Percentiles rank a stretch among this genome's conserved stretches.
Evolutionary conservation across 2,329 filamentous ascomycete genomes (phyloP).

Genomic region (Knufia petricola): DNA sequence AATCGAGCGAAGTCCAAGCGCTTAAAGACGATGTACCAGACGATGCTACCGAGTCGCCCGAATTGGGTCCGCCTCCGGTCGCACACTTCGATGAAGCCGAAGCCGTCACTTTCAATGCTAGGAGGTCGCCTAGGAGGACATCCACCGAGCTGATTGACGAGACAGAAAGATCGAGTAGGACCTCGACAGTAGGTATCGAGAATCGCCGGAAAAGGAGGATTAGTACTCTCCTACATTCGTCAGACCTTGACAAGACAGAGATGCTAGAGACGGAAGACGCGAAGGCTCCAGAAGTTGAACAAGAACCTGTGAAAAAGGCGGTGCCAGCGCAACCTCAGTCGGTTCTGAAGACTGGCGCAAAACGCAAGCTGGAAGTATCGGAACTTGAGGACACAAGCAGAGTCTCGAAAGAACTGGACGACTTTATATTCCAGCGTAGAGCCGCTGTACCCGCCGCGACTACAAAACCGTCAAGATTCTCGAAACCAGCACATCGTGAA

Average conservation of each 20-base stretch:
- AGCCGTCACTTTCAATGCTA: constrained; percentile 36
- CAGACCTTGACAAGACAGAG: constrained; percentile 29
- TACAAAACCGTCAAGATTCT: constrained; percentile 18
- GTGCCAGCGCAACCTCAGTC: neutral
- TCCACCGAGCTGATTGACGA: constrained; percentile 17
- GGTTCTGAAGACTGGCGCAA: constrained; percentile 19
- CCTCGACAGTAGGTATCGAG: constrained; percentile 34
- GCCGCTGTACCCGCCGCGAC: constrained; percentile 11
- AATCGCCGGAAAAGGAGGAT: constrained; percentile 45
- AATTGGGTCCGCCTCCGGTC: constrained; percentile 39
- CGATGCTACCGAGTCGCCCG: constrained; percentile 25
- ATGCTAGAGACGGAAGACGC: constrained; percentile 14
- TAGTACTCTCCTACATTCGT: constrained; percentile 35
- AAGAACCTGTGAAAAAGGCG: neutral
- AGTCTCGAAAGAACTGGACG: constrained; percentile 12
- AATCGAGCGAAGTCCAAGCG: constrained; percentile 32
- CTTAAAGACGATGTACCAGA: constrained; percentile 22
- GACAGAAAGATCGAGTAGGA: constrained; percentile 21
- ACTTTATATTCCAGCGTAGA: constrained; percentile 21
- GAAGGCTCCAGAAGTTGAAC: neutral
- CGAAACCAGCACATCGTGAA: constrained; percentile 16
- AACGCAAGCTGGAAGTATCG: constrained; percentile 21
- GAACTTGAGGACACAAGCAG: constrained; percentile 16
- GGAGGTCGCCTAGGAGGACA: constrained; percentile 15
- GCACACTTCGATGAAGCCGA: constrained; percentile 44